These are phyloP conservation scores for Saccharomyces hybrid DNA, from an alignment of 1,139 yeast species.

Conservation along the genomic window DNA sequence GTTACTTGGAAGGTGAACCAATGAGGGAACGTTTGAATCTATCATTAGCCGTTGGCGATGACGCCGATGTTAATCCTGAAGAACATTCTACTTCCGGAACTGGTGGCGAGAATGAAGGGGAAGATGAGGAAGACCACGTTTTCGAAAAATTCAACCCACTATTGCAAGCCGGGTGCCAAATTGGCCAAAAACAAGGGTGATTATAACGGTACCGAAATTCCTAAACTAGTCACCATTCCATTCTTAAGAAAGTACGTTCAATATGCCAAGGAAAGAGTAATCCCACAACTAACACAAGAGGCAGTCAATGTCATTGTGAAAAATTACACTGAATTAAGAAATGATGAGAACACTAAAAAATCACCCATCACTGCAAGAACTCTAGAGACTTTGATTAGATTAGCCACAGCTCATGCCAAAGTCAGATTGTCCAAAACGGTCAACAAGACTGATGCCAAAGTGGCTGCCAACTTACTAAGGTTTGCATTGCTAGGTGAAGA, in stretches of 20 bases:
- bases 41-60: slow-evolving; percentile 67
- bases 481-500: slow-evolving; percentile 62
- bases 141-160: slow-evolving; percentile 79
- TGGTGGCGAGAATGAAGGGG: slow-evolving; percentile 7
- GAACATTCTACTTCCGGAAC: neutral
- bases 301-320: slow-evolving; percentile 80
- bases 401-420: slow-evolving; percentile 95
- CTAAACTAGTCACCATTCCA: slow-evolving; percentile 68
- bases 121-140: slow-evolving; percentile 42
- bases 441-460: slow-evolving; percentile 70
- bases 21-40: slow-evolving; percentile 67
- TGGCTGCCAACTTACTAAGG: slow-evolving; percentile 79
- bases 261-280: slow-evolving; percentile 83
- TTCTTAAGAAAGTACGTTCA: slow-evolving; percentile 88
- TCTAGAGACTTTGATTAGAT: slow-evolving; percentile 87
- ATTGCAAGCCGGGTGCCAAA: slow-evolving; percentile 74
- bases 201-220: slow-evolving; percentile 38
- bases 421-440: slow-evolving; percentile 73
- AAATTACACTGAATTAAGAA: slow-evolving; percentile 74
- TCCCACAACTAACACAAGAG: slow-evolving; percentile 69
- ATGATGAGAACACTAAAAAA: slow-evolving; percentile 73
- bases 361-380: slow-evolving; percentile 98
- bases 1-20: slow-evolving; percentile 90
- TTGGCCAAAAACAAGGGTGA: slow-evolving; percentile 33
- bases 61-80: slow-evolving; percentile 24